Evolutionary conservation across 768 basidiomycete genomes (phyloP).

Genomic region (Royoungia palumana): DNA sequence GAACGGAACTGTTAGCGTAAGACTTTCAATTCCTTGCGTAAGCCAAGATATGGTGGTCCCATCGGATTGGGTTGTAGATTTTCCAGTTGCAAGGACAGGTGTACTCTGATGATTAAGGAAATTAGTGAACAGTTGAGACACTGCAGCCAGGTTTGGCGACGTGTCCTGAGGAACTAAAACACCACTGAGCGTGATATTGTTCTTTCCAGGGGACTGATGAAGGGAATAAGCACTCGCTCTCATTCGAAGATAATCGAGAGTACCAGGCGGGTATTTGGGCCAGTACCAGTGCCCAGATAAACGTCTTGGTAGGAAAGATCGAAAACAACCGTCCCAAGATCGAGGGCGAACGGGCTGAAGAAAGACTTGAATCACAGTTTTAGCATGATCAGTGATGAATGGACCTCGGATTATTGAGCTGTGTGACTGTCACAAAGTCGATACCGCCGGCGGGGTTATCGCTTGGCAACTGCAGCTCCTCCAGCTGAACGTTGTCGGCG

Average conservation of each 20-base stretch:
- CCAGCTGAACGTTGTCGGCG: conserved; percentile 48
- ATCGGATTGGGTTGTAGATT: conserved; percentile 55
- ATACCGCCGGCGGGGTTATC: conserved; percentile 68
- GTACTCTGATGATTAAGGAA: conserved; percentile 65
- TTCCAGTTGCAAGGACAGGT: conserved; percentile 56
- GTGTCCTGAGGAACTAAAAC: conserved; percentile 51
- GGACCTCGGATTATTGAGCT: conserved; percentile 57
- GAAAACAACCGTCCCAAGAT: conserved; percentile 66
- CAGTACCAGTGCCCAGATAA: conserved; percentile 53
- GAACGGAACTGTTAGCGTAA: conserved; percentile 64
- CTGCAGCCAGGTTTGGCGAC: conserved; percentile 40
- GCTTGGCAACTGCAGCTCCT: conserved; percentile 61
- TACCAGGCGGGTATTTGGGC: conserved; percentile 51
- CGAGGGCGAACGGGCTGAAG: conserved; percentile 61
- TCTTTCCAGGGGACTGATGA: conserved; percentile 47
- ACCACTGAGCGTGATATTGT: conserved; percentile 58
- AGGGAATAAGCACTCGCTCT: conserved; percentile 1
- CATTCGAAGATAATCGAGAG: neutral
- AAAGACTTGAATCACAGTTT: neutral
- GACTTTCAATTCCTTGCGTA: conserved; percentile 52
- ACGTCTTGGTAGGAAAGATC: conserved; percentile 56
- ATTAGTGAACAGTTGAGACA: conserved; percentile 65
- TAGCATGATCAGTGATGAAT: neutral
- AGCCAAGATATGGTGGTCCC: conserved; percentile 64
- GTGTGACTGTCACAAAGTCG: conserved; percentile 55